Evolutionary conservation across 2,329 filamentous ascomycete genomes (phyloP).

Genomic region (Beauveria rudraprayagi): DNA sequence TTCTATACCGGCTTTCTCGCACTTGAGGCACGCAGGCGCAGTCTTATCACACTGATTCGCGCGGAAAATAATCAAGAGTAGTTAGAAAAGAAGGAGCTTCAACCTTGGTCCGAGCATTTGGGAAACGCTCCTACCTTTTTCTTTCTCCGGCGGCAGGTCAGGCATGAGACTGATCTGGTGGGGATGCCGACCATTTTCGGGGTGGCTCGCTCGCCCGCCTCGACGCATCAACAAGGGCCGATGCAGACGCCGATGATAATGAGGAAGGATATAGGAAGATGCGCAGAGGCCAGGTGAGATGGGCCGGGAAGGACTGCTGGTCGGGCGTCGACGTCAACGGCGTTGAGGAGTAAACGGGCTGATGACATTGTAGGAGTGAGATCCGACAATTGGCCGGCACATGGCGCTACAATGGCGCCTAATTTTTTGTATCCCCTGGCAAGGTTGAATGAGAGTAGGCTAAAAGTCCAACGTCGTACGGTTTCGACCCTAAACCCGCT

Average conservation of each 20-base stretch:
- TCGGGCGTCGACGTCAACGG: constrained; percentile 1
- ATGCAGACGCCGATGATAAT: neutral
- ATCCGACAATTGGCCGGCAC: neutral
- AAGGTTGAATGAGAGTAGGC: neutral
- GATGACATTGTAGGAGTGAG: constrained; percentile 5
- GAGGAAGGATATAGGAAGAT: neutral
- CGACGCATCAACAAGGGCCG: constrained; percentile 2
- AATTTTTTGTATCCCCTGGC: neutral
- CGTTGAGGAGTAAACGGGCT: neutral
- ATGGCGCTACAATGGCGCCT: neutral
- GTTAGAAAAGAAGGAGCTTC: neutral
- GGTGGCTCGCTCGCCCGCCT: neutral
- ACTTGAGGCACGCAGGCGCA: constrained; percentile 6
- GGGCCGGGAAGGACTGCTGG: neutral
- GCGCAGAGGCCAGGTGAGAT: neutral
- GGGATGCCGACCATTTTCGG: constrained; percentile 11
- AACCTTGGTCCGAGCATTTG: neutral
- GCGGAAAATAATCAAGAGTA: neutral
- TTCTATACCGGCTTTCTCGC: constrained; percentile 8
- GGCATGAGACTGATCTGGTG: constrained; percentile 11
- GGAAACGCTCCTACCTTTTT: neutral
- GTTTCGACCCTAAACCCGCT: neutral
- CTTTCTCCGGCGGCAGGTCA: constrained; percentile 11
- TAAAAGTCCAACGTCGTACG: neutral
- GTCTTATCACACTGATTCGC: constrained; percentile 4